Conservation (phyloP, 495 filamentous ascomycete species). For the Penicillium arizonense region DNA sequence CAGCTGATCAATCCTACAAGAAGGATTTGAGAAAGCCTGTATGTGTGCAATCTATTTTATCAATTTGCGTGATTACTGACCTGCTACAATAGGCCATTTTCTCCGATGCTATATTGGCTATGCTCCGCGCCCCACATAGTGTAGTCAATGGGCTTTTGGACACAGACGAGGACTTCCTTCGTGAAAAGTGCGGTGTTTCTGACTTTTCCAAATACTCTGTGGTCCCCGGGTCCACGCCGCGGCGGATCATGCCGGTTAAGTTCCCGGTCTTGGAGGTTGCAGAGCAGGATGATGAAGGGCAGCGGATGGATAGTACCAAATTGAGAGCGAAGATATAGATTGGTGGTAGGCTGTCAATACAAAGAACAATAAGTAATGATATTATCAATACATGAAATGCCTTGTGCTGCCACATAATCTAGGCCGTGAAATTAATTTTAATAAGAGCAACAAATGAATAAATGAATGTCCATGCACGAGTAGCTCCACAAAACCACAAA, state of each 20-base stretch:
- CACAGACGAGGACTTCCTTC: constrained; percentile 82
- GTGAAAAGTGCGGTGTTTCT: constrained; percentile 57
- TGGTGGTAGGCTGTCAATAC: neutral
- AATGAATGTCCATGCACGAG: neutral
- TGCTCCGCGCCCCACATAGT: constrained; percentile 60
- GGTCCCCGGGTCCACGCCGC: constrained; percentile 59
- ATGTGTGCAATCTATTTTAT: constrained; percentile 7
- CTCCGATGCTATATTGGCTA: constrained; percentile 74
- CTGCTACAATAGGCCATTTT: constrained; percentile 55
- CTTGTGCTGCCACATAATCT: neutral
- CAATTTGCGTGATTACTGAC: neutral
- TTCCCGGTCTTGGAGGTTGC: constrained; percentile 70
- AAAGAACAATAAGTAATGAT: neutral
- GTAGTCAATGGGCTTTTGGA: constrained; percentile 69
- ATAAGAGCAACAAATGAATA: neutral
- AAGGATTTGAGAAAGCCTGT: constrained; percentile 64
- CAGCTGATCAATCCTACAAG: constrained; percentile 31
- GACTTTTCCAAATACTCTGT: constrained; percentile 77
- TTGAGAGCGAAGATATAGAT: constrained; percentile 27
- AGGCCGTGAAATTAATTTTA: too few species aligned
- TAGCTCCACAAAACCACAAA: constrained; percentile 7
- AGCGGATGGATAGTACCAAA: constrained; percentile 63
- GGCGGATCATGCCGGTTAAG: constrained; percentile 74
- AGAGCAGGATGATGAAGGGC: constrained; percentile 83
- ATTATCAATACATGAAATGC: too few species aligned